Evolutionary conservation across 1,139 yeast species (phyloP).

Genomic region (Hemisphaericaspora xylanilytica): DNA sequence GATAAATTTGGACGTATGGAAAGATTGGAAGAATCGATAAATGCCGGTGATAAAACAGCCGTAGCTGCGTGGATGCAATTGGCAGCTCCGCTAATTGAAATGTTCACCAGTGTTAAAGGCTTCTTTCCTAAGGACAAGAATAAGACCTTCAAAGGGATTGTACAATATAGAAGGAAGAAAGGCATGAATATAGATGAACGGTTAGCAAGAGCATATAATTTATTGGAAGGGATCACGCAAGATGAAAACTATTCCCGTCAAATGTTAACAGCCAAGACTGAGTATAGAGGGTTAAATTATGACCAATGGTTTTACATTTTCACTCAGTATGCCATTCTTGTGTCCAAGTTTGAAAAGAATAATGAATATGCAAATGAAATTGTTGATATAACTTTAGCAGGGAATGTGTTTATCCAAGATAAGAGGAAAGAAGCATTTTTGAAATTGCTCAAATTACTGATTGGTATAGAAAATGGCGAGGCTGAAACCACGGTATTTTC

Average conservation of each 20-base stretch:
- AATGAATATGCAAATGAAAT: slow-evolving; percentile 65
- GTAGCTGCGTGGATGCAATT: slow-evolving; percentile 79
- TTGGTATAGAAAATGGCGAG: slow-evolving; percentile 58
- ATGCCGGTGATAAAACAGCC: slow-evolving; percentile 57
- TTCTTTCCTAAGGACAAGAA: slow-evolving; percentile 78
- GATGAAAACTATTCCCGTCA: slow-evolving; percentile 34
- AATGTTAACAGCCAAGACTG: slow-evolving; percentile 45
- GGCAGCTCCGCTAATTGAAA: slow-evolving; percentile 79
- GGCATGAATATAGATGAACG: slow-evolving; percentile 69
- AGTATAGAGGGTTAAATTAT: slow-evolving; percentile 73
- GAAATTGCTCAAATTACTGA: slow-evolving; percentile 61
- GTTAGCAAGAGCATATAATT: slow-evolving; percentile 61
- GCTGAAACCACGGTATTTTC: slow-evolving; percentile 46
- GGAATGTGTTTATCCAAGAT: slow-evolving; percentile 72
- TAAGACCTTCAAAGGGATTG: slow-evolving; percentile 65
- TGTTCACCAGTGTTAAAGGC: slow-evolving; percentile 71
- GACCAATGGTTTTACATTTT: slow-evolving; percentile 84
- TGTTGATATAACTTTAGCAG: slow-evolving; percentile 69
- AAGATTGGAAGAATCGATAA: slow-evolving; percentile 54
- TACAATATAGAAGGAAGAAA: slow-evolving; percentile 58
- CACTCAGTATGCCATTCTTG: slow-evolving; percentile 69
- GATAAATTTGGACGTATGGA: slow-evolving; percentile 65
- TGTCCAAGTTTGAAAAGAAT: slow-evolving; percentile 60
- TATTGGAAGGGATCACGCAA: slow-evolving; percentile 61
- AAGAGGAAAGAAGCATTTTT: slow-evolving; percentile 53